Percentiles rank a stretch among this genome's conserved stretches.
phyloP scores from a whole-genome alignment of 768 basidiomycete genomes.

The Cystobasidium ongulense region DNA sequence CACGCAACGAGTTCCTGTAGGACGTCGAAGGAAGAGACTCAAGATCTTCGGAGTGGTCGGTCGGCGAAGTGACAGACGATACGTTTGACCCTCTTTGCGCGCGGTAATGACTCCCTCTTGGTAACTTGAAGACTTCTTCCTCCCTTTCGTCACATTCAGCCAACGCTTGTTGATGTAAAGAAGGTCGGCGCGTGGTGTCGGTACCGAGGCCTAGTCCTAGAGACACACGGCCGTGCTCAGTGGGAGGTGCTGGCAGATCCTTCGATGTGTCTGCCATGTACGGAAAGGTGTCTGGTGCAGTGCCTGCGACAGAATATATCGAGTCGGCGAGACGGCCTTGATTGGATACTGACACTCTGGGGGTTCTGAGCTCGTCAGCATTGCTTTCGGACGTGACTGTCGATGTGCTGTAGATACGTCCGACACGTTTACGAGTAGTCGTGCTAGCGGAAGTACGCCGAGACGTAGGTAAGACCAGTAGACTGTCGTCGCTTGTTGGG shows the following conservation, averaged over 20 bases:
- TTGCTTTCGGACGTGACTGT: neutral
- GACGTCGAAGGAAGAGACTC: neutral
- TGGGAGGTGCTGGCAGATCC: neutral
- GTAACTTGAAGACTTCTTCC: neutral
- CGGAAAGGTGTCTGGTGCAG: neutral
- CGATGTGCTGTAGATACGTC: neutral
- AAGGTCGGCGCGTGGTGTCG: neutral
- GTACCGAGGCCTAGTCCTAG: neutral
- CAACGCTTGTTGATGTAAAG: neutral
- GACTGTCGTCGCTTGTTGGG: neutral
- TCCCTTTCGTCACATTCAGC: neutral
- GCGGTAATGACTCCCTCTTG: neutral
- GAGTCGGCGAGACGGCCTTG: slow-evolving; percentile 1
- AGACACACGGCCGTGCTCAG: neutral
- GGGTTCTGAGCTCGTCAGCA: neutral
- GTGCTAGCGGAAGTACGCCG: neutral
- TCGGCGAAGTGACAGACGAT: neutral
- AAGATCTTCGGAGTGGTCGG: neutral
- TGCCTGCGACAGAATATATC: neutral
- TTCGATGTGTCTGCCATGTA: neutral
- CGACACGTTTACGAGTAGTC: neutral
- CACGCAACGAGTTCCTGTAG: neutral
- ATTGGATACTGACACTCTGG: neutral
- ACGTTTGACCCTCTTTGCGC: neutral
- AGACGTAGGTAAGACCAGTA: neutral